Conservation (phyloP, 306 rosid species). For the Medicago truncatula region MtrunA17r5.0-ANR NC_053042.1:34324001-34324500, state of each 20-base stretch:
- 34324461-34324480: background rate
- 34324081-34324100: background rate
- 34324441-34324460: background rate
- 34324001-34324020: background rate
- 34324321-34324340: constrained; percentile 24
- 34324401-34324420: background rate
- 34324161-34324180: constrained; percentile 7
- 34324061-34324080: background rate
- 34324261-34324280: constrained; percentile 25
- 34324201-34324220: constrained; percentile 14
- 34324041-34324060: background rate
- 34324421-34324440: background rate
- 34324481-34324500: background rate
- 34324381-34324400: background rate
- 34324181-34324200: background rate
- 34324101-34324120: background rate
- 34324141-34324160: background rate
- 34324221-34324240: constrained; percentile 18
- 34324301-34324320: background rate
- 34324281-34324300: background rate
- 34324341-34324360: constrained; percentile 8
- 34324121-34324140: background rate
- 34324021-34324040: background rate
- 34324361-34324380: background rate
- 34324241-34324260: background rate